These are phyloP conservation scores for Yamadazyma sp. DNA, from an alignment of 1,139 yeast genomes.

Conservation along the genomic window DNA sequence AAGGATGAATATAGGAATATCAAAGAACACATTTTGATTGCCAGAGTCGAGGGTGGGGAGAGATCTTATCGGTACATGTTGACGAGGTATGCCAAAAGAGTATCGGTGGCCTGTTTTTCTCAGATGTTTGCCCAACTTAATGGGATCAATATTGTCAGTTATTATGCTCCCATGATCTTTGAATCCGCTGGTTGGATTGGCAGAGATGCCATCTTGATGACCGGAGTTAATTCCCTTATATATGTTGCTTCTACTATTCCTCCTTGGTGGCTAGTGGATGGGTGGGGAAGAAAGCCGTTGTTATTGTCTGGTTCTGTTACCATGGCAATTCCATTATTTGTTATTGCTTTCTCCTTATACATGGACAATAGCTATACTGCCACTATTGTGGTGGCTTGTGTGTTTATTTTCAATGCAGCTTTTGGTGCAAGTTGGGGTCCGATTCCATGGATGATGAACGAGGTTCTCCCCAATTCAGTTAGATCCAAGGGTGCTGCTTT, in stretches of 20 bases:
- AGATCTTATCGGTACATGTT: constrained; percentile 67
- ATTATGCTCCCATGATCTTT: constrained; percentile 91
- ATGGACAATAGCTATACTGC: constrained; percentile 65
- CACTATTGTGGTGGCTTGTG: constrained; percentile 68
- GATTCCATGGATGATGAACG: constrained; percentile 91
- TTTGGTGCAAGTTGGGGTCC: constrained; percentile 95
- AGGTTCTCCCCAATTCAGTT: constrained; percentile 83
- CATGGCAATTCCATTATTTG: constrained; percentile 71
- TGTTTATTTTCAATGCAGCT: constrained; percentile 77
- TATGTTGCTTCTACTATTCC: constrained; percentile 78
- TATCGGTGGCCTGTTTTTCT: constrained; percentile 88
- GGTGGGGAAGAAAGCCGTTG: constrained; percentile 88
- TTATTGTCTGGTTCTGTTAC: constrained; percentile 72
- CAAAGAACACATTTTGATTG: constrained; percentile 52
- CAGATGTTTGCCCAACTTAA: constrained; percentile 91
- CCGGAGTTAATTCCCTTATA: constrained; percentile 82
- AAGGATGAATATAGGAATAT: constrained; percentile 51
- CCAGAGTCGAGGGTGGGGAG: constrained; percentile 71
- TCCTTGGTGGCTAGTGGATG: constrained; percentile 88
- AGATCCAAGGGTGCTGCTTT: constrained; percentile 91
- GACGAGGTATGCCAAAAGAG: constrained; percentile 63
- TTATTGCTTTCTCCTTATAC: constrained; percentile 67
- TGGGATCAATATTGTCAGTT: constrained; percentile 90
- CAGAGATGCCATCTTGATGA: constrained; percentile 83
- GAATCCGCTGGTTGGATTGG: constrained; percentile 96